These are phyloP conservation scores for Tubosaeta sp. DNA, from an alignment of 768 basidiomycete genomes.

Conservation along the genomic window DNA sequence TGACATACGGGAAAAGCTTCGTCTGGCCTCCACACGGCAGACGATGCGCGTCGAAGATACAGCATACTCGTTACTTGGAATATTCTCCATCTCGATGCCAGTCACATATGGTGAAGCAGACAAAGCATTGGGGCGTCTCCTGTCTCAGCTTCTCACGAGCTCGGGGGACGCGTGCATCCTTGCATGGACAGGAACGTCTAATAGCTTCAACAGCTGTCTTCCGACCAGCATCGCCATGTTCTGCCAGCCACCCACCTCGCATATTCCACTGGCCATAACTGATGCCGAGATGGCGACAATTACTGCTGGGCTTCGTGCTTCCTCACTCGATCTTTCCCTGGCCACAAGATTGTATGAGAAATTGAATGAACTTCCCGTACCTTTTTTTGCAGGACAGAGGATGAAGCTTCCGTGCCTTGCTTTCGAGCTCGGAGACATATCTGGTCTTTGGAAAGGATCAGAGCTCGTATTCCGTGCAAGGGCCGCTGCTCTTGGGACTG, in stretches of 20 bases:
- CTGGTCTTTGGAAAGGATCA: neutral
- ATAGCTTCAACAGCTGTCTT: neutral
- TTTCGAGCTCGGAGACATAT: neutral
- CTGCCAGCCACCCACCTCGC: neutral
- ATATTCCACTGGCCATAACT: neutral
- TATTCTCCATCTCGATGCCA: neutral
- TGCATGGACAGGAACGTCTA: constrained; percentile 3
- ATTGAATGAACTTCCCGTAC: neutral
- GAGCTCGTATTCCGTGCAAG: neutral
- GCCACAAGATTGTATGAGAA: neutral
- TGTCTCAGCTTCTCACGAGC: constrained; percentile 2
- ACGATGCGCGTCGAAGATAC: neutral
- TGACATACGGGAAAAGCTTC: neutral
- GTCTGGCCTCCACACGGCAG: neutral
- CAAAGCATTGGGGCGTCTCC: constrained; percentile 1
- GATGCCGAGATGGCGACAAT: neutral
- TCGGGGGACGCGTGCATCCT: constrained; percentile 4
- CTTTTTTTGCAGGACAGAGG: neutral
- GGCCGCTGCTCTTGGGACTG: neutral
- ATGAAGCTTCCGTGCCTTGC: neutral
- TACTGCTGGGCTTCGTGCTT: neutral
- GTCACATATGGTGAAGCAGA: constrained; percentile 3
- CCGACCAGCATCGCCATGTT: neutral
- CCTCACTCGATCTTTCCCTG: neutral
- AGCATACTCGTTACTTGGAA: neutral